Percentiles rank a stretch among this genome's conserved stretches.
Evolutionary conservation across 2,329 filamentous ascomycete species (phyloP).

Genomic region (Davidsoniella australis): DNA sequence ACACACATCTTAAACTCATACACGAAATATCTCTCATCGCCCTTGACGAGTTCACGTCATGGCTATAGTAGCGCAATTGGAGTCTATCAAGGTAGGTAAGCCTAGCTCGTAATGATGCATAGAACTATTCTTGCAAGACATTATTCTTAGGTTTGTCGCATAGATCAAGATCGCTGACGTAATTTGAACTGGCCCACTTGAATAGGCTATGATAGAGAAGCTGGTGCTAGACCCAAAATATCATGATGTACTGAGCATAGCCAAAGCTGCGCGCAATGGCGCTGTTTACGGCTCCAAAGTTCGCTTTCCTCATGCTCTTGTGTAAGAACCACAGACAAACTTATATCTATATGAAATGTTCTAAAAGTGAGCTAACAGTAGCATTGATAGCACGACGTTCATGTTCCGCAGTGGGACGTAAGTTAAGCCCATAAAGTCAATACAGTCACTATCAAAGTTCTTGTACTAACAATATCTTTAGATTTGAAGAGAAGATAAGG

Average conservation of each 20-base stretch:
- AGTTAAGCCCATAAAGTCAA: conserved; percentile 19
- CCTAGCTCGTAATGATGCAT: neutral
- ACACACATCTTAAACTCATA: too few relatives aligned
- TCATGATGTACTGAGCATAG: conserved; percentile 65
- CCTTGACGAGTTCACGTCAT: neutral
- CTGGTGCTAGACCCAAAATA: conserved; percentile 70
- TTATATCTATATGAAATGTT: neutral
- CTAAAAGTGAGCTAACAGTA: conserved; percentile 1
- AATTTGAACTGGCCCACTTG: neutral
- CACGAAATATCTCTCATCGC: too few relatives aligned
- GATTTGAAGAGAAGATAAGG: conserved; percentile 55
- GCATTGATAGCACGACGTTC: conserved; percentile 61
- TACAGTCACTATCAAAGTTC: neutral
- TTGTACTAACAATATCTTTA: conserved; percentile 15
- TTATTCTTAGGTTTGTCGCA: too few relatives aligned
- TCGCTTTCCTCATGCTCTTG: conserved; percentile 91
- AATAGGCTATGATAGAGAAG: conserved; percentile 51
- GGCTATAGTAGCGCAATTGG: too few relatives aligned
- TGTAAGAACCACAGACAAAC: conserved; percentile 28
- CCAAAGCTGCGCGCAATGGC: conserved; percentile 93
- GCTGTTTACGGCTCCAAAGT: conserved; percentile 94
- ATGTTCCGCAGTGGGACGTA: conserved; percentile 85
- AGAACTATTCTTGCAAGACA: too few relatives aligned
- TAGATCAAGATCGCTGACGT: too few relatives aligned
- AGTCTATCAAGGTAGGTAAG: too few relatives aligned